These are phyloP conservation scores for Arthroderma sp. DNA, from an alignment of 2,329 filamentous ascomycete genomes.

Conservation along the genomic window DNA sequence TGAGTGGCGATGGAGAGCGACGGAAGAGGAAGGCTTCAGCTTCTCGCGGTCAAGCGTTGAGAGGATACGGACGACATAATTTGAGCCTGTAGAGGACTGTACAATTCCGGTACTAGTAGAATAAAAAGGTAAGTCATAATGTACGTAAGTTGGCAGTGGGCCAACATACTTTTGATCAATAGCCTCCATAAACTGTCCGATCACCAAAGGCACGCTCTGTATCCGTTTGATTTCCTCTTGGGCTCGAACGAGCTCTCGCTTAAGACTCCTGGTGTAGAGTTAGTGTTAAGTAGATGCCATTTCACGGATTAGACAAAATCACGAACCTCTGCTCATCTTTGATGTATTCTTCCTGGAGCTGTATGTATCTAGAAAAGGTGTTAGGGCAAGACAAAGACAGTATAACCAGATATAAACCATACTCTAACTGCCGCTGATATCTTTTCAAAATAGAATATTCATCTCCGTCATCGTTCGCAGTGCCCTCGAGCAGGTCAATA, in stretches of 20 bases:
- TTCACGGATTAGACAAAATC: neutral
- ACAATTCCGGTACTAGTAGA: slow-evolving; percentile 77
- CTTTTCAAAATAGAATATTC: slow-evolving; percentile 95
- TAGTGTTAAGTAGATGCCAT: slow-evolving; percentile 2
- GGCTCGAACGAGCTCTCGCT: slow-evolving; percentile 89
- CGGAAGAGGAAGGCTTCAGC: slow-evolving; percentile 93
- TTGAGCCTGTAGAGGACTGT: slow-evolving; percentile 93
- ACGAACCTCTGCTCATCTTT: slow-evolving; percentile 91
- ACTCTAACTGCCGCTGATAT: slow-evolving; percentile 92
- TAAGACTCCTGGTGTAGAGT: slow-evolving; percentile 57
- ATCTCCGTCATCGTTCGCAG: slow-evolving; percentile 67
- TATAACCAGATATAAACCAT: slow-evolving; percentile 23
- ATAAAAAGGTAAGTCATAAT: neutral
- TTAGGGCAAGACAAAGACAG: neutral
- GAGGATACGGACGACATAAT: slow-evolving; percentile 96
- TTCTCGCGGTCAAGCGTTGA: slow-evolving; percentile 97
- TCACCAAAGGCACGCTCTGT: slow-evolving; percentile 93
- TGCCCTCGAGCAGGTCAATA: slow-evolving; percentile 78
- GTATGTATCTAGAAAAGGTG: slow-evolving; percentile 56
- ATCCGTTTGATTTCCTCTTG: slow-evolving; percentile 99
- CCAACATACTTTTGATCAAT: slow-evolving; percentile 86
- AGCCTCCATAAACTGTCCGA: slow-evolving; percentile 99
- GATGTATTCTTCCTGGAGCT: slow-evolving; percentile 99
- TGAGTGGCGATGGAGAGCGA: slow-evolving; percentile 93
- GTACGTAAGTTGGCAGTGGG: neutral